phyloP scores from a whole-genome alignment of 768 basidiomycete species.

The Kwoniella dendrophila region DNA sequence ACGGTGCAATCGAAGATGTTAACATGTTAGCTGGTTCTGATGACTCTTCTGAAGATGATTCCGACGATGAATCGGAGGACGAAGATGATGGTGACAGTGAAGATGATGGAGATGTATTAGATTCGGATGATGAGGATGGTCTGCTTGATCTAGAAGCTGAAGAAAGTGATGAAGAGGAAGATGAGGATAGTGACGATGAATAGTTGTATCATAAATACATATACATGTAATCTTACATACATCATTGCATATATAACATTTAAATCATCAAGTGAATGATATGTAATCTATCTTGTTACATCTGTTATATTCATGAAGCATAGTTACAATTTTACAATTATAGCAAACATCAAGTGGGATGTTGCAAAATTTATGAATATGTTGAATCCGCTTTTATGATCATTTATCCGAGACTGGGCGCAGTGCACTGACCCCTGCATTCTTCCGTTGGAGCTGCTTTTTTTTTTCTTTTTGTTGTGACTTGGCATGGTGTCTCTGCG shows the following conservation, averaged over 20 bases:
- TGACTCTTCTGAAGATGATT: slow-evolving; percentile 24
- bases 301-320: not conserved
- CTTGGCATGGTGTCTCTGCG: too few species aligned
- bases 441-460: too few species aligned
- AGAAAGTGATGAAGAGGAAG: slow-evolving; percentile 57
- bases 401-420: too few species aligned
- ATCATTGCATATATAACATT: slow-evolving; percentile 5
- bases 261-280: slow-evolving; percentile 1
- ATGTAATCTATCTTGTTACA: not conserved
- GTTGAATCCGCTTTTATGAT: too few species aligned
- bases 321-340: too few species aligned
- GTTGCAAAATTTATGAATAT: too few species aligned
- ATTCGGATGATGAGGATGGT: slow-evolving; percentile 35
- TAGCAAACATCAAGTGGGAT: too few species aligned
- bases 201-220: slow-evolving; percentile 9
- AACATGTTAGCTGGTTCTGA: slow-evolving; percentile 37
- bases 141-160: slow-evolving; percentile 28
- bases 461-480: not conserved
- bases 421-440: too few species aligned
- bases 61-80: slow-evolving; percentile 11
- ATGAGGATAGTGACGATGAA: slow-evolving; percentile 54
- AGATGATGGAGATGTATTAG: slow-evolving; percentile 57
- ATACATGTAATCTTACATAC: slow-evolving; percentile 1
- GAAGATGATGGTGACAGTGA: slow-evolving; percentile 65
- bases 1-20: slow-evolving; percentile 53